phyloP scores from a whole-genome alignment of 257 asterid genomes.

The Mitragyna speciosa region DNA sequence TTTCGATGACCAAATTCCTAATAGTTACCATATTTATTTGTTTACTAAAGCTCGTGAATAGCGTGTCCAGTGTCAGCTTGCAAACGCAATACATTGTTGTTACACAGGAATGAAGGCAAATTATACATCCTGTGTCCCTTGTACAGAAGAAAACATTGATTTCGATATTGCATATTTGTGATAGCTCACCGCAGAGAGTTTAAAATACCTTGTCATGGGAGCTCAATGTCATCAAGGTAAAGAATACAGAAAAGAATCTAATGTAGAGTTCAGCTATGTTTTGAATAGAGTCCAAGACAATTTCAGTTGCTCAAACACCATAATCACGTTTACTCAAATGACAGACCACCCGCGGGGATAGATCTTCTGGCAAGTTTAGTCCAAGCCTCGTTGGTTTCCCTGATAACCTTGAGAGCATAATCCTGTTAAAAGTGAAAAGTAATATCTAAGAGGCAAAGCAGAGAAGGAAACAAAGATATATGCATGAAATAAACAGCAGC shows the following conservation, averaged over 20 bases:
- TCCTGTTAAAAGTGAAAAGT: conserved; percentile 41
- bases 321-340: conserved; percentile 52
- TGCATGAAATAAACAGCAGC: not conserved
- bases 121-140: no score
- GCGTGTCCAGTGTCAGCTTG: no score
- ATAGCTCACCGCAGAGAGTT: no score
- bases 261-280: not conserved
- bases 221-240: not conserved
- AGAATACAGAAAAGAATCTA: not conserved
- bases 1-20: no score
- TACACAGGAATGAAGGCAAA: no score
- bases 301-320: not conserved
- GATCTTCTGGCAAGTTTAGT: conserved; percentile 89
- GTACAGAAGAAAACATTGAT: no score
- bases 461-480: conserved; percentile 12
- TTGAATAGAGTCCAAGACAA: not conserved
- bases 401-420: conserved; percentile 81
- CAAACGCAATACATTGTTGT: no score
- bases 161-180: no score
- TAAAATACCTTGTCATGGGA: no score
- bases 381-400: conserved; percentile 88
- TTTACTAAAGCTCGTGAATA: no score
- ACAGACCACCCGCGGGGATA: conserved; percentile 79
- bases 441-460: not conserved
- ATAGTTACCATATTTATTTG: no score